Conservation (phyloP, 371 early-diverging fungal genomes). For the Rhizomucor pusillus region DNA sequence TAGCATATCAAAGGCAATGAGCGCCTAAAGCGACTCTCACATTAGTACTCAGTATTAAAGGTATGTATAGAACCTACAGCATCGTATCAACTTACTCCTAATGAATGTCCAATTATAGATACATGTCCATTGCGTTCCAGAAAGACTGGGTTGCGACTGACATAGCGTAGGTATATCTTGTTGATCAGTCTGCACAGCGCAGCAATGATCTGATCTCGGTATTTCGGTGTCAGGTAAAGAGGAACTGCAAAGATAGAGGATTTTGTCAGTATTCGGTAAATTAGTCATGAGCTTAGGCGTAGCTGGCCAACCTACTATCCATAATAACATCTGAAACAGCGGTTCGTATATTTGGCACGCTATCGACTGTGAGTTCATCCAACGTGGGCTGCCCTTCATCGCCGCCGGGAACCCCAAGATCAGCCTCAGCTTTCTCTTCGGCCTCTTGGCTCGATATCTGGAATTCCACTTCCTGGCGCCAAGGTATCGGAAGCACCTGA, state of each 20-base stretch:
- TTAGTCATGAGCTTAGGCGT: too few species aligned
- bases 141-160: constrained; percentile 72
- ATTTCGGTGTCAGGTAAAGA: too few species aligned
- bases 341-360: constrained; percentile 79
- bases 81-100: constrained; percentile 60
- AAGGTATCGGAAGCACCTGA: constrained; percentile 80
- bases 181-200: too few species aligned
- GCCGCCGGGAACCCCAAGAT: constrained; percentile 51
- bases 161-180: neutral
- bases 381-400: constrained; percentile 66
- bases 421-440: constrained; percentile 44
- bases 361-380: constrained; percentile 75
- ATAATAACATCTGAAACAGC: constrained; percentile 49
- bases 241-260: too few species aligned
- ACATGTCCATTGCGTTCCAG: constrained; percentile 63
- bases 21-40: neutral
- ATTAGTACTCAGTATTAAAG: neutral
- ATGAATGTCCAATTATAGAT: constrained; percentile 77
- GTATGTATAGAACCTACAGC: too few species aligned
- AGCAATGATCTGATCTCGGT: too few species aligned
- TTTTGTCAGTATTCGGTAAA: too few species aligned
- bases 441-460: constrained; percentile 57
- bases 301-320: too few species aligned
- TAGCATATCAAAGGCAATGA: constrained; percentile 73
- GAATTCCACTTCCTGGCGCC: constrained; percentile 78